Percentiles rank a stretch among this genome's conserved stretches.
These are phyloP conservation scores for Gracilariopsis chorda DNA, from an alignment of 23 red algal genomes.

Conservation along the genomic window DNA sequence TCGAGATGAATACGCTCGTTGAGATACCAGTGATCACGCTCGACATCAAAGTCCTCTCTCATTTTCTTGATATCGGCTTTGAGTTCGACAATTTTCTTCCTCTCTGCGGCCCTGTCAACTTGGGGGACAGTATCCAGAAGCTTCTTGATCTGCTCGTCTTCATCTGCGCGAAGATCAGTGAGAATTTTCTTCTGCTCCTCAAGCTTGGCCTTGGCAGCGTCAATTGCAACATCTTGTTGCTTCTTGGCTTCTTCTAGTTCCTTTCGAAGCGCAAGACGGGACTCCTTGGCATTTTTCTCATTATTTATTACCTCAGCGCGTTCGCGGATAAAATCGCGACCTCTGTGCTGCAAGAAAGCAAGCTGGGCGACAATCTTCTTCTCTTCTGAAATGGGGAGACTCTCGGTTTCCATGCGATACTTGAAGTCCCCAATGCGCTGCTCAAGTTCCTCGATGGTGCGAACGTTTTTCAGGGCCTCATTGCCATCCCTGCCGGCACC, in stretches of 20 bases:
- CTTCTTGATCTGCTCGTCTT: constrained; percentile 45
- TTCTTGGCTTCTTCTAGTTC: constrained; percentile 55
- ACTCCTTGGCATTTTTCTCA: constrained; percentile 51
- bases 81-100: constrained; percentile 50
- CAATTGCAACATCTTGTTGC: constrained; percentile 42
- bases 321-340: constrained; percentile 53
- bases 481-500: constrained; percentile 55
- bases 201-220: constrained; percentile 50
- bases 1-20: constrained; percentile 62
- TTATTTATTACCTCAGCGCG: constrained; percentile 32
- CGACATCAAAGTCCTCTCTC: constrained; percentile 41
- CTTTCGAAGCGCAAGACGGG: constrained; percentile 31
- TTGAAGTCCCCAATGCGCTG: constrained; percentile 56
- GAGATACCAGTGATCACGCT: constrained; percentile 66
- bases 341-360: constrained; percentile 52
- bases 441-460: constrained; percentile 63
- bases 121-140: constrained; percentile 27
- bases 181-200: constrained; percentile 58
- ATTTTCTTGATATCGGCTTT: constrained; percentile 46
- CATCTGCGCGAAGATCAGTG: constrained; percentile 15
- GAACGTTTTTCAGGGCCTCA: constrained; percentile 42
- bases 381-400: constrained; percentile 48
- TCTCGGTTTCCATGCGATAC: constrained; percentile 33
- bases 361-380: constrained; percentile 72
- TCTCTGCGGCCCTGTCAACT: constrained; percentile 58